Base-by-base conservation (phyloP, 179 eudicot genomes). In the Corrigiola litoralis region DNA sequence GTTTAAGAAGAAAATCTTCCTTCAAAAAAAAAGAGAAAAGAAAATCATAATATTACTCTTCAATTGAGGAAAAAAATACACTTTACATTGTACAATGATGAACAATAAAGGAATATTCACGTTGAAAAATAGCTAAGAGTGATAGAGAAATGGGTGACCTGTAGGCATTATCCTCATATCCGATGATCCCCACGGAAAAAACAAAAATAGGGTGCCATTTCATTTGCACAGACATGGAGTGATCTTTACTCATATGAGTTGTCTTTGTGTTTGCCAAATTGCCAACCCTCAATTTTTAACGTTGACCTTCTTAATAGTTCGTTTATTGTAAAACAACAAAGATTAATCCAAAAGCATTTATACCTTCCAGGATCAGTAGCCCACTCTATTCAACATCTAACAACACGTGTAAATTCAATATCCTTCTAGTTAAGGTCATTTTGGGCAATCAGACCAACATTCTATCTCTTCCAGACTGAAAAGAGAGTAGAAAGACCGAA, bases 161-260 rank as follows among this genome's bases (percentile, higher is more conserved):
- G 70, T 48, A 70, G 65, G 50, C 49, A 17, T 40, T 58, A 72
- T 72, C 75, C 54, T 20, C 5, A 44, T 0, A 29, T n/a, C 14
- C 24, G 12, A 46, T 16, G 31, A 29, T 21, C 60, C 58, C 75
- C 55, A 64, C 25, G 56, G 46, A 17, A 45, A 32, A 32, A 18
- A 24, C 1, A 24, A 55, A n/a, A 54, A 25, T 16, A 24, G 50
- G 12, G 3, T 11, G 33, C 7, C 32, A 34, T 67, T 56, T 31
- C 49, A 64, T 38, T 20, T 40, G 2, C 27, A 58, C 46, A 45
- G 42, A 42, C 62, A 70, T 55, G 47, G 70, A 50, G 61, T 46
- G 65, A 17, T 51, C 51, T 54, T 42, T 47, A 38, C 59, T 65
- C 63, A 32, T 52, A 66, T 66, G 62, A 51, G 48, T 59, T 72